A percentile compares a stretch with the other conserved stretches of the same genome.
These are phyloP conservation scores for Cladophialophora exuberans DNA, from an alignment of 2,329 filamentous ascomycete genomes.

Conservation along the genomic window DNA sequence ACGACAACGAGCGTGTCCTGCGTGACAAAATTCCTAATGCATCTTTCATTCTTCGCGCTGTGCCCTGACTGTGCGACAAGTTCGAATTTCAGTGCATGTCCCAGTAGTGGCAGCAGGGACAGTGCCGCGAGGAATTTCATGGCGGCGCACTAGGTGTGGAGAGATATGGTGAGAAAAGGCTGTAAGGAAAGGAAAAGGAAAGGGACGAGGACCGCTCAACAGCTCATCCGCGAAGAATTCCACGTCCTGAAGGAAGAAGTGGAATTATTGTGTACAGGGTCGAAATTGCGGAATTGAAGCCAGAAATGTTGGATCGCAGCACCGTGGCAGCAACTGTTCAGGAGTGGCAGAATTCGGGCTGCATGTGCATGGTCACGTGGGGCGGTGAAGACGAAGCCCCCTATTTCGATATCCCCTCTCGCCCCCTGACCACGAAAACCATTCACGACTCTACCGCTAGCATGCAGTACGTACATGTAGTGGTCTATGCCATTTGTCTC, in stretches of 20 bases:
- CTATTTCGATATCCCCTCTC: constrained; percentile 14
- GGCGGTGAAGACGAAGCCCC: constrained; percentile 15
- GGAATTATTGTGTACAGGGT: neutral
- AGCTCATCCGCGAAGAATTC: constrained; percentile 1
- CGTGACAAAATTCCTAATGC: constrained; percentile 93
- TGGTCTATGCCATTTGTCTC: too few species aligned
- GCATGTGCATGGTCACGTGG: constrained; percentile 22
- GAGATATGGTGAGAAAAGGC: too few species aligned
- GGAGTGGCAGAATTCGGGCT: constrained; percentile 20
- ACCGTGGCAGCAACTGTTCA: constrained; percentile 22
- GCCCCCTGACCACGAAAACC: too few species aligned
- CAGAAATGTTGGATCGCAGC: constrained; percentile 9
- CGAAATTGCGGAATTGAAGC: neutral
- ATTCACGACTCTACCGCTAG: too few species aligned
- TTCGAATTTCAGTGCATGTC: constrained; percentile 87
- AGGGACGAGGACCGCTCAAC: constrained; percentile 6
- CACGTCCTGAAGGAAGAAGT: neutral
- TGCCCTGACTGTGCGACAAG: constrained; percentile 70
- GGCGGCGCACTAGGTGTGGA: too few species aligned
- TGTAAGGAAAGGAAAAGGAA: neutral
- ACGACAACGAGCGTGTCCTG: constrained; percentile 94
- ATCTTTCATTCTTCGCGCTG: constrained; percentile 72
- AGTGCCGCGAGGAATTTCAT: constrained; percentile 32
- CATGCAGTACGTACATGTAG: too few species aligned
- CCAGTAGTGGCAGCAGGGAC: constrained; percentile 41